phyloP scores from a whole-genome alignment of 83 land plant species.

The Larix sibirica region DNA sequence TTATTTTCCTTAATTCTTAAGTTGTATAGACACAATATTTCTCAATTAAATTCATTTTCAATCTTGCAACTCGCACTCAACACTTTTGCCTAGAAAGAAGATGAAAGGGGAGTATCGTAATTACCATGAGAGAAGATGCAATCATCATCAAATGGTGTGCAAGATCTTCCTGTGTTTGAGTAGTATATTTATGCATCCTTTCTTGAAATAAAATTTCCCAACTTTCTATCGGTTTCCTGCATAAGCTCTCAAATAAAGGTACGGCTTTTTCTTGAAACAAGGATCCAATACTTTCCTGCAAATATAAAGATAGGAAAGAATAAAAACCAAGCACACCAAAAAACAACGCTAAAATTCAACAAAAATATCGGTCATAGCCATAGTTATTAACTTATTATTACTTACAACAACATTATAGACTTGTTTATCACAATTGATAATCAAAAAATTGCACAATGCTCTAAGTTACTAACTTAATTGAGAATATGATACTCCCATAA shows the following conservation, averaged over 20 bases:
- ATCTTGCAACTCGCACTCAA: too few relatives aligned
- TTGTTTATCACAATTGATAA: background rate
- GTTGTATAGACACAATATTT: too few relatives aligned
- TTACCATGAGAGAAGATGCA: background rate
- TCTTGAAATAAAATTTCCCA: background rate
- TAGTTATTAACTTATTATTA: background rate
- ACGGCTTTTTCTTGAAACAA: conserved; percentile 16
- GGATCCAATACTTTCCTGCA: conserved; percentile 16
- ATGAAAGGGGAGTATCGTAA: background rate
- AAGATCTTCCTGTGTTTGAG: background rate
- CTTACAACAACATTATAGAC: background rate
- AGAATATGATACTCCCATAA: background rate
- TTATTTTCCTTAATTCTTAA: too few relatives aligned
- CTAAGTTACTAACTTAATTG: background rate
- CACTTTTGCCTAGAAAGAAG: too few relatives aligned
- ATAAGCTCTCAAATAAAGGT: conserved; percentile 15
- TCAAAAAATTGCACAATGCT: background rate
- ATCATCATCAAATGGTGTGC: background rate
- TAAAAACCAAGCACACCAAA: background rate
- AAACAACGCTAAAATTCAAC: background rate
- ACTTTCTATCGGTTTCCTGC: background rate
- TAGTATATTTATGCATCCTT: background rate
- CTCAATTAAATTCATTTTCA: too few relatives aligned
- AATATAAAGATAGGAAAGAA: background rate
- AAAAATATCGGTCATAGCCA: background rate